These are phyloP conservation scores for Schwanniomyces yamadae DNA, from an alignment of 805 yeast genomes.

Conservation along the genomic window DNA sequence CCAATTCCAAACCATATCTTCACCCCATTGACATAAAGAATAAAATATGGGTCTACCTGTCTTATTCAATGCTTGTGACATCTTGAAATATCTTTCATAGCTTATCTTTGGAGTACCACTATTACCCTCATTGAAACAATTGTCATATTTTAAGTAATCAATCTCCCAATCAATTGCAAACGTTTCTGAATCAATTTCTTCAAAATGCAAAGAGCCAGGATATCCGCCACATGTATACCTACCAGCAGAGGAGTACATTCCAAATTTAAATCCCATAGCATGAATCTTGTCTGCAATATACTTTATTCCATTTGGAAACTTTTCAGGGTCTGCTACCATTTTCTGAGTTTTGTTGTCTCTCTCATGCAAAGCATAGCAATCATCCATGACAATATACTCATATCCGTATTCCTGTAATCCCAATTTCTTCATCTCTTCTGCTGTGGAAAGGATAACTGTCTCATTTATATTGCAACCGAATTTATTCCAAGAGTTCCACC, in stretches of 20 bases:
- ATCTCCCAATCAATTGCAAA: conserved; percentile 24
- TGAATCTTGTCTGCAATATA: conserved; percentile 21
- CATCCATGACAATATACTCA: conserved; percentile 27
- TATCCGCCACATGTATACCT: conserved; percentile 28
- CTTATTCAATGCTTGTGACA: conserved; percentile 24
- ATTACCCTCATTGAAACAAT: conserved; percentile 26
- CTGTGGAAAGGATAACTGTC: conserved; percentile 17
- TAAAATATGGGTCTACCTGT: conserved; percentile 29
- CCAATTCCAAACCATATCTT: conserved; percentile 28
- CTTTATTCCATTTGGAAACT: conserved; percentile 26
- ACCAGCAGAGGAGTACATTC: conserved; percentile 35
- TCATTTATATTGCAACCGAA: conserved; percentile 25
- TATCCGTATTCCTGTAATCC: conserved; percentile 26
- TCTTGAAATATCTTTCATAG: conserved; percentile 21
- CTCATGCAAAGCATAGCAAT: conserved; percentile 24
- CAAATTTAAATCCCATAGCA: conserved; percentile 21
- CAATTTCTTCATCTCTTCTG: conserved; percentile 17
- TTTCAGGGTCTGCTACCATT: conserved; percentile 16
- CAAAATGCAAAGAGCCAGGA: conserved; percentile 26
- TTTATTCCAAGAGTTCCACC: conserved; percentile 29
- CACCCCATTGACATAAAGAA: conserved; percentile 31
- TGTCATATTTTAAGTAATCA: conserved; percentile 30
- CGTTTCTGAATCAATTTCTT: conserved; percentile 23
- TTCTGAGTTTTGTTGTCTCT: conserved; percentile 11
- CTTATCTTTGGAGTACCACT: conserved; percentile 23